Percentiles rank a stretch among this genome's conserved stretches.
Evolutionary conservation across 345 rosid species (phyloP).

Genomic region (Aquilaria sinensis): DNA sequence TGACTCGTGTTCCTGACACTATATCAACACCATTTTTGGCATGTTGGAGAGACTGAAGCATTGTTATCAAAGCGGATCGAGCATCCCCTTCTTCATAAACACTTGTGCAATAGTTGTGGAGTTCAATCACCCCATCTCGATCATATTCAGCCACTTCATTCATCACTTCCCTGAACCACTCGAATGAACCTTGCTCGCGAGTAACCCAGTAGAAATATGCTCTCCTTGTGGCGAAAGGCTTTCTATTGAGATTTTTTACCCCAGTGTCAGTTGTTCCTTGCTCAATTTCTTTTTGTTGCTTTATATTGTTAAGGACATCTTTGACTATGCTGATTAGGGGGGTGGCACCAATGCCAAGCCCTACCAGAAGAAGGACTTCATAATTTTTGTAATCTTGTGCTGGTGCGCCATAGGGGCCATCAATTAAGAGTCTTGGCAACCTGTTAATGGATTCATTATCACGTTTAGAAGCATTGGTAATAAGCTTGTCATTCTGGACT

Average conservation of each 20-base stretch:
- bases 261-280: slow-evolving; percentile 24
- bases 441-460: slow-evolving; percentile 19
- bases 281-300: slow-evolving; percentile 44
- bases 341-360: slow-evolving; percentile 81
- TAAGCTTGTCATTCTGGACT: not conserved
- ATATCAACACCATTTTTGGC: slow-evolving; percentile 69
- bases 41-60: slow-evolving; percentile 72
- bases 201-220: slow-evolving; percentile 89
- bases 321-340: slow-evolving; percentile 76
- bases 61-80: slow-evolving; percentile 69
- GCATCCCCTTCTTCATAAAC: slow-evolving; percentile 85
- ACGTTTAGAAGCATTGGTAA: not conserved
- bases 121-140: slow-evolving; percentile 50
- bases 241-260: slow-evolving; percentile 20
- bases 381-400: slow-evolving; percentile 77
- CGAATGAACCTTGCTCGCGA: slow-evolving; percentile 75
- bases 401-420: slow-evolving; percentile 84
- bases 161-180: slow-evolving; percentile 77
- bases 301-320: slow-evolving; percentile 75
- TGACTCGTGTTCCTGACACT: slow-evolving; percentile 57
- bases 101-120: slow-evolving; percentile 67
- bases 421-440: slow-evolving; percentile 62
- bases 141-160: slow-evolving; percentile 69
- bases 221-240: slow-evolving; percentile 45
- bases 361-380: slow-evolving; percentile 71